Evolutionary conservation across 2,329 filamentous ascomycete species (phyloP).

Genomic region (Drechmeria coniospora): DNA sequence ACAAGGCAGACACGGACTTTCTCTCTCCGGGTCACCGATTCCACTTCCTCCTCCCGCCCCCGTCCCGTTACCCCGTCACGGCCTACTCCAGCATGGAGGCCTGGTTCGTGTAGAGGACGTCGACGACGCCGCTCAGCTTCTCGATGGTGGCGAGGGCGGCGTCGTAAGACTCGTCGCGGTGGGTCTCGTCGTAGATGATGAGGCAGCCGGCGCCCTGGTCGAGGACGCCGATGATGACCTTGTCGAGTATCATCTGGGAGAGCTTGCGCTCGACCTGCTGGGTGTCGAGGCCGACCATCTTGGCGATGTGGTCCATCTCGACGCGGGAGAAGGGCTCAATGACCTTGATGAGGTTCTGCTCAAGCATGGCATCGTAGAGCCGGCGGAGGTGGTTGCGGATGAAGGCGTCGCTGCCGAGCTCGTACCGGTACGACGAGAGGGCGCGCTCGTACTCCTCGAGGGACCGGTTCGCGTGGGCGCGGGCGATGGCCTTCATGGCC

Average conservation of each 20-base stretch:
- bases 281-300: constrained; percentile 93
- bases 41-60: constrained; percentile 2
- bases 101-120: constrained; percentile 95
- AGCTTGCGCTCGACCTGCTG: constrained; percentile 96
- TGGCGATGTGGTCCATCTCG: constrained; percentile 90
- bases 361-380: constrained; percentile 94
- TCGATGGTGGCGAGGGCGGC: constrained; percentile 88
- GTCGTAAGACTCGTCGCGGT: constrained; percentile 87
- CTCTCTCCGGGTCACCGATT: no score
- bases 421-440: constrained; percentile 76
- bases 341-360: constrained; percentile 99
- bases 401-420: constrained; percentile 88
- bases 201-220: constrained; percentile 96
- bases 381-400: constrained; percentile 92
- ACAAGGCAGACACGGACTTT: constrained; percentile 4
- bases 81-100: constrained; percentile 79
- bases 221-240: constrained; percentile 92
- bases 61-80: constrained; percentile 1
- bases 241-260: constrained; percentile 98
- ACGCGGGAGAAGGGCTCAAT: constrained; percentile 97
- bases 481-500: constrained; percentile 97
- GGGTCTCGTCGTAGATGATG: constrained; percentile 91
- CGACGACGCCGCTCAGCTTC: constrained; percentile 92
- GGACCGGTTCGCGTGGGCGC: constrained; percentile 87
- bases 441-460: constrained; percentile 95